phyloP scores from a whole-genome alignment of 495 filamentous ascomycete species.

The Parathielavia hyrcaniae region DNA sequence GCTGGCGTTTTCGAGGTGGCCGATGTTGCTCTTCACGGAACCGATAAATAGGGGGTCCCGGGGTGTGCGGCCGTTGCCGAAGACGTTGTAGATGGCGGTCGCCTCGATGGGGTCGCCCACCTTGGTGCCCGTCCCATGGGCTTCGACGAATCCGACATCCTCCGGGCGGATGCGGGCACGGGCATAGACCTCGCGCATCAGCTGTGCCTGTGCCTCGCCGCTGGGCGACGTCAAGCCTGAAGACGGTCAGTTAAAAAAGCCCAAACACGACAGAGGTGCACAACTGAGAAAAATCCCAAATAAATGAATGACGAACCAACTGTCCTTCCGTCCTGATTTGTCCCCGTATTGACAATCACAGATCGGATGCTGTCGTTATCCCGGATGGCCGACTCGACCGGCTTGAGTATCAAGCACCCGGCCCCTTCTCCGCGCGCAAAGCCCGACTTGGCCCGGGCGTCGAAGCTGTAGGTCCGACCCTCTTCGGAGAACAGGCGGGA shows the following conservation, averaged over 20 bases:
- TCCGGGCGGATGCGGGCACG: conserved; percentile 37
- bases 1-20: conserved; percentile 52
- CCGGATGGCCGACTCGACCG: conserved; percentile 43
- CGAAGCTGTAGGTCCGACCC: conserved; percentile 39
- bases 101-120: conserved; percentile 58
- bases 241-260: too few relatives aligned
- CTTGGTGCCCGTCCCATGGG: conserved; percentile 55
- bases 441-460: conserved; percentile 40
- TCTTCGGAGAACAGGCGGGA: conserved; percentile 34
- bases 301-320: conserved; percentile 34
- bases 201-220: conserved; percentile 44
- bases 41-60: conserved; percentile 48
- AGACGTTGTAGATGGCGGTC: conserved; percentile 47
- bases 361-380: conserved; percentile 52
- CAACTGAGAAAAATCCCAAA: too few relatives aligned
- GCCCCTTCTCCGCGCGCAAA: conserved; percentile 43
- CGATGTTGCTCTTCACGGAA: conserved; percentile 55
- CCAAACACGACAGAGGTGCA: too few relatives aligned
- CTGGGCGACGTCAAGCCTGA: conserved; percentile 46
- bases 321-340: conserved; percentile 53
- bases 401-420: conserved; percentile 47
- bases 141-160: conserved; percentile 45
- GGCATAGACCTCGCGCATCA: conserved; percentile 41
- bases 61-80: conserved; percentile 34
- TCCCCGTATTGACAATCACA: conserved; percentile 48